phyloP scores from a whole-genome alignment of 164 flowering plant genomes.

The Magnolia officinalis region DNA sequence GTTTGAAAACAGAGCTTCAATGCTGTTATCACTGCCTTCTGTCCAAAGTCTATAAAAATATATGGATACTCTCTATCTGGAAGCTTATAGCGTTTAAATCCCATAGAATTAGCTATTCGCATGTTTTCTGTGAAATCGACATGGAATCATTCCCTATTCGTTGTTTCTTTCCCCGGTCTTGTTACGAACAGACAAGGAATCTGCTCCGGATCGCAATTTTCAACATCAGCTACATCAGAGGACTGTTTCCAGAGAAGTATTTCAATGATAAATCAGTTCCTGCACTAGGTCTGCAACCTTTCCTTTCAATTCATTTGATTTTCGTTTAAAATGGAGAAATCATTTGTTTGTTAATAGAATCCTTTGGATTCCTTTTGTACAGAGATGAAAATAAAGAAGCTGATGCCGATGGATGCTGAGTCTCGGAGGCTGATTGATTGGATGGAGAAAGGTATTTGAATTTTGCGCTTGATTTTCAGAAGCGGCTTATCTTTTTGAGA shows the following conservation, averaged over 20 bases:
- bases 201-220: slow-evolving; percentile 90
- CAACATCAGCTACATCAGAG: slow-evolving; percentile 95
- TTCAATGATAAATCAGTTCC: slow-evolving; percentile 92
- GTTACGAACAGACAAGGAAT: slow-evolving; percentile 63
- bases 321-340: neutral
- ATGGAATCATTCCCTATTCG: too few species aligned
- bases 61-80: too few species aligned
- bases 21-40: too few species aligned
- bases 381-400: slow-evolving; percentile 97
- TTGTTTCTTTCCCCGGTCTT: neutral
- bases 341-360: neutral
- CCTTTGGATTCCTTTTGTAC: neutral
- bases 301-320: neutral
- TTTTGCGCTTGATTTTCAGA: neutral
- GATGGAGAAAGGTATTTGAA: slow-evolving; percentile 83
- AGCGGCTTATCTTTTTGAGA: neutral
- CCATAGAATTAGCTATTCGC: too few species aligned
- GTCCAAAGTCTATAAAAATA: too few species aligned
- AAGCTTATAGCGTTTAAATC: too few species aligned
- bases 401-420: slow-evolving; percentile 92
- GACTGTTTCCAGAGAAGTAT: slow-evolving; percentile 90
- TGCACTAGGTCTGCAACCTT: slow-evolving; percentile 59
- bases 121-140: too few species aligned
- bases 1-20: too few species aligned
- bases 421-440: slow-evolving; percentile 90